phyloP scores from a whole-genome alignment of 768 basidiomycete genomes.

The Suillus fuscotomentosus region DNA sequence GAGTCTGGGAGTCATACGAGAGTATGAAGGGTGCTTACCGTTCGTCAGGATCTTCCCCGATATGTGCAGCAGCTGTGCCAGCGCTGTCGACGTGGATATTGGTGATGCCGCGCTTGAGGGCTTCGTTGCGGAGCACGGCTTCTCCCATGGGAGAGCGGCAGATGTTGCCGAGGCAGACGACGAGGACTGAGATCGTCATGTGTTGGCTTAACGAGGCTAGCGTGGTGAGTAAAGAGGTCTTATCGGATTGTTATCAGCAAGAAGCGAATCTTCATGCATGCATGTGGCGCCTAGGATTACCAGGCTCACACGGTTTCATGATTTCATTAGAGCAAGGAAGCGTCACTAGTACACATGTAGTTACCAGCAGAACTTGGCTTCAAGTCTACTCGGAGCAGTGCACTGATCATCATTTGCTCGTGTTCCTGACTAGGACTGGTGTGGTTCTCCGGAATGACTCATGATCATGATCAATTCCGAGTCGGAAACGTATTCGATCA shows the following conservation, averaged over 20 bases:
- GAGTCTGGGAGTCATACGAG: background rate
- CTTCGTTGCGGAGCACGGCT: constrained; percentile 74
- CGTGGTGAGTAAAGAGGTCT: no score
- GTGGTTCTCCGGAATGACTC: background rate
- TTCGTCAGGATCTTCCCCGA: constrained; percentile 81
- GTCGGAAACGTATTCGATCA: background rate
- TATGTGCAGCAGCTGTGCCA: constrained; percentile 83
- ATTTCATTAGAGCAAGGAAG: background rate
- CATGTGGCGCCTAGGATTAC: background rate
- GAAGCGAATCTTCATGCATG: background rate
- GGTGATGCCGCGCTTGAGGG: constrained; percentile 55
- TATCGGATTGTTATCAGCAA: background rate
- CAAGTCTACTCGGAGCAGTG: background rate
- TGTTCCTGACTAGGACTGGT: background rate
- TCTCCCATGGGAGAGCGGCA: constrained; percentile 93
- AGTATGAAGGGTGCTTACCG: constrained; percentile 44
- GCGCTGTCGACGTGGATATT: constrained; percentile 77
- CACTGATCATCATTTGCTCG: background rate
- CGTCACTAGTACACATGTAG: background rate
- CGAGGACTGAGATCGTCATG: constrained; percentile 53
- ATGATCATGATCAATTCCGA: background rate
- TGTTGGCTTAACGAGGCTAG: background rate
- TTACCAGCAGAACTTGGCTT: background rate
- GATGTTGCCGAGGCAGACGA: constrained; percentile 84
- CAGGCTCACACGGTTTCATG: background rate